Base-by-base conservation (phyloP, 306 rosid species). In the Phaseolus lunatus region DNA sequence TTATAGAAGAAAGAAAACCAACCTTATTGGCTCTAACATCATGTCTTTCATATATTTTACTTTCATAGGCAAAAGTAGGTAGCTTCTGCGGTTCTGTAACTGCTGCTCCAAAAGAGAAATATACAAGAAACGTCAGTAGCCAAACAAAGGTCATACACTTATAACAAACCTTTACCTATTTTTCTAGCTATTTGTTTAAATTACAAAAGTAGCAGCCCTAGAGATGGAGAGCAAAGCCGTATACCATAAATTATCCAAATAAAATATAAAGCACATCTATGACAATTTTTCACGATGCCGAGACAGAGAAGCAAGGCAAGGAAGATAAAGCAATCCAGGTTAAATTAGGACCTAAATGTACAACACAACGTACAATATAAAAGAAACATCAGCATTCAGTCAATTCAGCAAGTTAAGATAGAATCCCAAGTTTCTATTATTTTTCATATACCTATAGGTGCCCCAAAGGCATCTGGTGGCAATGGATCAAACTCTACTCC, bases 391-490 rank as follows among this genome's bases (percentile, higher is more conserved):
- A 64, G 9, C 43, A 72, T 62, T 68, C 27, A 63, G 63, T 43
- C 53, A 64, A 75, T 73, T 31, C 67, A 63, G 64, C 27, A 22
- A 65, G 23, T 43, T 11, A 82, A 76, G 47, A 61, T 37, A 72
- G 37, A 14, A 63, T n/a, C 67, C 80, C n/a, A 24, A 69, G 39
- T 62, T 61, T 59, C 31, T 8, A 45, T 50, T 68, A 54, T 39
- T 35, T 49, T 86, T 90, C 37, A 4, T 64, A 37, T 63, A 63
- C 99, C 97, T 83, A 95, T 29, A 39, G 91, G 96, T 48, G 96
- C 88, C 44, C 99, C 97, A 20, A 95, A 95, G 6, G 99, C 99
- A 90, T 89, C 97, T 10, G 97, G 99, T 19, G 99, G 97, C 87
- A 95, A 81, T n/a, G 82, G 77, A 83, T 95, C 99, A 70, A 95